Percentiles rank a stretch among this genome's conserved stretches.
Conservation (phyloP, 805 yeast genomes). For the Pichia ethanolica region DNA sequence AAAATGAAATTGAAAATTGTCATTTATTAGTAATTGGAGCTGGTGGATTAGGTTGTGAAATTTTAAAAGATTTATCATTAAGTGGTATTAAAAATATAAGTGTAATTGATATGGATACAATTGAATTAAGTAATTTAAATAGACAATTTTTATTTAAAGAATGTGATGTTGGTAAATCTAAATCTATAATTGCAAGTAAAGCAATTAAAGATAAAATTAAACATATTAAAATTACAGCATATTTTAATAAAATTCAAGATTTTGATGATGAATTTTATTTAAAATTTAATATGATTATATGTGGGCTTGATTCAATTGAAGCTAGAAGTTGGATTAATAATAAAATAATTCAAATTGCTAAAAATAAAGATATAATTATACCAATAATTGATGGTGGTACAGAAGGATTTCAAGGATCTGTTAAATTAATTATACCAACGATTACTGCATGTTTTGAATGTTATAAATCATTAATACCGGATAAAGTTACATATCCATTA, state of each 20-base stretch:
- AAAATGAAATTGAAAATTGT: conserved; percentile 14
- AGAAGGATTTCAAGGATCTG: conserved; percentile 89
- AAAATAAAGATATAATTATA: conserved; percentile 38
- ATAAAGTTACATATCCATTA: conserved; percentile 66
- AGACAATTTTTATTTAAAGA: conserved; percentile 65
- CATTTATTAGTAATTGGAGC: conserved; percentile 55
- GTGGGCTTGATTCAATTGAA: conserved; percentile 85
- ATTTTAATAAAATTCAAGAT: conserved; percentile 59
- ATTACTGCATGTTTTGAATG: conserved; percentile 91
- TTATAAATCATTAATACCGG: conserved; percentile 65
- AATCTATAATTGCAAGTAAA: conserved; percentile 58
- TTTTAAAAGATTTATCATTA: conserved; percentile 60
- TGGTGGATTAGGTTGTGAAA: conserved; percentile 81
- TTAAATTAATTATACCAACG: conserved; percentile 79
- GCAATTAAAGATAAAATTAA: conserved; percentile 41
- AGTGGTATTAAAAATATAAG: conserved; percentile 61
- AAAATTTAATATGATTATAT: conserved; percentile 64
- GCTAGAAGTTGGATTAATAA: conserved; percentile 89
- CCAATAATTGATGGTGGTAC: conserved; percentile 92
- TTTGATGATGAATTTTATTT: conserved; percentile 54
- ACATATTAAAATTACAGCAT: conserved; percentile 37
- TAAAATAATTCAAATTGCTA: conserved; percentile 57
- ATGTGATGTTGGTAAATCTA: conserved; percentile 55
- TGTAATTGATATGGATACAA: conserved; percentile 77
- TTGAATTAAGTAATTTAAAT: conserved; percentile 68